phyloP scores from a whole-genome alignment of 2,329 filamentous ascomycete species.

The Claviceps paspali region DNA sequence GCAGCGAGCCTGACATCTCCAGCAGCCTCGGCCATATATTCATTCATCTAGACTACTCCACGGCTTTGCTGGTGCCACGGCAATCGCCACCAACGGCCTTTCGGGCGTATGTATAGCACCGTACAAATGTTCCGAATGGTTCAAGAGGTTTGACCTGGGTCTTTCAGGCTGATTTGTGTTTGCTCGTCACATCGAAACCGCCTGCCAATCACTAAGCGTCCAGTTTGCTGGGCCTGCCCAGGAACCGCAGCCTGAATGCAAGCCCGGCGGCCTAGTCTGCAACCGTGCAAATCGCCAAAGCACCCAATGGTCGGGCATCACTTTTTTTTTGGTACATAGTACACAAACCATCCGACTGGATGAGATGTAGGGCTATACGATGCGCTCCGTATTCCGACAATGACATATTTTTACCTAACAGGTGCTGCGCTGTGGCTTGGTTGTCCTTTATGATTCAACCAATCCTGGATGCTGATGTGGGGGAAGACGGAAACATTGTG shows the following conservation, averaged over 20 bases:
- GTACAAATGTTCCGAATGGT: background rate
- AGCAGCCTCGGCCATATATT: background rate
- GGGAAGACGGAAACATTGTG: too few species aligned
- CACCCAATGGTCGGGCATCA: slow-evolving; percentile 6
- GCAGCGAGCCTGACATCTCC: background rate
- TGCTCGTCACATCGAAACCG: background rate
- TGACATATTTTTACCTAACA: background rate
- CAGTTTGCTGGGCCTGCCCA: slow-evolving; percentile 2
- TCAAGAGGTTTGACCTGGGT: background rate
- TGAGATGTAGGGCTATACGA: background rate
- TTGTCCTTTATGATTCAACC: background rate
- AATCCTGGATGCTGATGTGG: background rate
- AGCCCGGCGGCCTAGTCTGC: slow-evolving; percentile 4
- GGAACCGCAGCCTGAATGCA: slow-evolving; percentile 6
- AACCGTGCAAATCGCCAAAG: slow-evolving; percentile 4
- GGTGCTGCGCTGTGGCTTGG: background rate
- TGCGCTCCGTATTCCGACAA: background rate
- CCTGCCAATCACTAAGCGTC: slow-evolving; percentile 1
- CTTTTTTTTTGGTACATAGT: too few species aligned
- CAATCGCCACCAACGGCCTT: background rate
- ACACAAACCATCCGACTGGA: slow-evolving; percentile 2
- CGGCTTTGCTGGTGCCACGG: background rate
- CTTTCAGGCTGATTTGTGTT: slow-evolving; percentile 1
- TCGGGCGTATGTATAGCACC: too few species aligned
- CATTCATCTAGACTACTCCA: background rate